Conservation (phyloP, 495 filamentous ascomycete genomes). For the Neurospora sp. region DNA sequence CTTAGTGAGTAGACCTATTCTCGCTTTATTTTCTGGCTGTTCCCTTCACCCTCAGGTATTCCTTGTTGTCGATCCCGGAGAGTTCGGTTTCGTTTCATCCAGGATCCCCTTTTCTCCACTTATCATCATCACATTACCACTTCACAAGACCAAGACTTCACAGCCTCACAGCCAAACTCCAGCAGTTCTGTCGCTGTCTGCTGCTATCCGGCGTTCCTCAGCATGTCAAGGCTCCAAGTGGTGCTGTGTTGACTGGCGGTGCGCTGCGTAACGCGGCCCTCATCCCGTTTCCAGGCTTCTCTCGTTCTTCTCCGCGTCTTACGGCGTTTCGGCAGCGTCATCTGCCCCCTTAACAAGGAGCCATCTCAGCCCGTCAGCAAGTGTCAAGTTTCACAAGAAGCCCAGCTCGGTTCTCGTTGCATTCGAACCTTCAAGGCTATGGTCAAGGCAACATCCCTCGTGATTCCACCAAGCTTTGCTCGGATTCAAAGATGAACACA, state of each 20-base stretch:
- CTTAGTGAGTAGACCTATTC: constrained; percentile 9
- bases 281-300: background rate
- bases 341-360: background rate
- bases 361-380: background rate
- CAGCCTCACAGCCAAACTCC: background rate
- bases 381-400: background rate
- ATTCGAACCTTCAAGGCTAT: background rate
- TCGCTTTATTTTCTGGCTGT: background rate
- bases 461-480: background rate
- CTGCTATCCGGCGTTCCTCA: background rate
- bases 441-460: background rate
- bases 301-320: background rate
- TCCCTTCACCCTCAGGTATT: background rate
- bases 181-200: background rate
- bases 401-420: background rate
- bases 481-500: background rate
- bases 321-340: background rate
- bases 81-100: background rate
- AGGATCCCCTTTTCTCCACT: background rate
- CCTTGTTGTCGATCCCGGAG: background rate
- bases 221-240: background rate
- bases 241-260: background rate
- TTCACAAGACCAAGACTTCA: background rate
- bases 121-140: background rate
- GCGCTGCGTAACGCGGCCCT: background rate